These are phyloP conservation scores for Agarophyton chilense DNA, from an alignment of 23 red algal genomes.

Conservation along the genomic window DNA sequence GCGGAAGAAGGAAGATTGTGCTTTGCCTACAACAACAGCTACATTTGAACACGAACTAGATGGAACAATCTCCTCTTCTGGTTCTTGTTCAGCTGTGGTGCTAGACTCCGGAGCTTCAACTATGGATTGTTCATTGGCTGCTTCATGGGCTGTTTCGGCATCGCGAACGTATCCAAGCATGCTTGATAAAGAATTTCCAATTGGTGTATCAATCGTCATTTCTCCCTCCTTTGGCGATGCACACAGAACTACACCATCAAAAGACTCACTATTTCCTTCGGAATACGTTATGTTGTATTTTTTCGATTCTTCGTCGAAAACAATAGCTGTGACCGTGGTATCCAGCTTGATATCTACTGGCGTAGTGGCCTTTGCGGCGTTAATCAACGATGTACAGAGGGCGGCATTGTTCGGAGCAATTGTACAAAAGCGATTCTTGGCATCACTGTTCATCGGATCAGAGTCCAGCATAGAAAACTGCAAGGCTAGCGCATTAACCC, in stretches of 20 bases:
- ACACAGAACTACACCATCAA: constrained; percentile 63
- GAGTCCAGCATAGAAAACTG: constrained; percentile 45
- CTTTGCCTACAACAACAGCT: constrained; percentile 36
- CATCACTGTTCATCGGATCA: constrained; percentile 56
- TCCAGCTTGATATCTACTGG: constrained; percentile 8
- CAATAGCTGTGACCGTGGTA: constrained; percentile 29
- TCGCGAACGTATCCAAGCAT: constrained; percentile 48
- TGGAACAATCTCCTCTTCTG: neutral
- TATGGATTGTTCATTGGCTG: neutral
- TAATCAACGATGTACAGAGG: constrained; percentile 29
- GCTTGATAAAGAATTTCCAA: constrained; percentile 8
- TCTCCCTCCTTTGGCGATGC: constrained; percentile 38
- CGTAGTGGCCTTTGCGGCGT: constrained; percentile 29
- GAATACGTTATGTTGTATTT: constrained; percentile 30
- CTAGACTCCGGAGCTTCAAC: neutral
- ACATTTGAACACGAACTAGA: constrained; percentile 41
- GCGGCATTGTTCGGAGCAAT: constrained; percentile 11
- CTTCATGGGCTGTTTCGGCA: neutral
- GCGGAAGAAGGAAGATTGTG: constrained; percentile 54
- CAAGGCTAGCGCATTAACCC: constrained; percentile 30
- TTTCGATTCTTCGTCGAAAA: neutral
- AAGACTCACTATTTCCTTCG: neutral
- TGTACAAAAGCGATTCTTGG: neutral
- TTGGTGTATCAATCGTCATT: constrained; percentile 43
- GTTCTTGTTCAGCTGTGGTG: neutral